These are phyloP conservation scores for Saturnispora ahearnii DNA, from an alignment of 805 yeast genomes.

Conservation along the genomic window DNA sequence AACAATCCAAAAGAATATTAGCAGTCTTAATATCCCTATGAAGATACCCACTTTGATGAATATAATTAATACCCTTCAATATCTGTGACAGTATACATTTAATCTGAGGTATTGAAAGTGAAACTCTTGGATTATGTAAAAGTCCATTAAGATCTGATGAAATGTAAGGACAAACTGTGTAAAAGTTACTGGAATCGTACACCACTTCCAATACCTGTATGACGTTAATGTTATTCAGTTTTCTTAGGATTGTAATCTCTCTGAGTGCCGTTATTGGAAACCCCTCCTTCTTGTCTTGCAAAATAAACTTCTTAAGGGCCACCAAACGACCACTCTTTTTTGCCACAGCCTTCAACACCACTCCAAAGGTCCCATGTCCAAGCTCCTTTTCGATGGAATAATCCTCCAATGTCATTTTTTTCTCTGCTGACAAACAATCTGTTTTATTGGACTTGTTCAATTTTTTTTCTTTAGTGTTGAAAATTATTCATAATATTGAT, in stretches of 20 bases:
- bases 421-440: not conserved
- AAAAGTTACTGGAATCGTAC: constrained; percentile 47
- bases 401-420: constrained; percentile 1
- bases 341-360: constrained; percentile 71
- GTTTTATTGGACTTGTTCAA: not conserved
- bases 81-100: constrained; percentile 79
- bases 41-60: constrained; percentile 52
- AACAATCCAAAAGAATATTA: constrained; percentile 71
- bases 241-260: constrained; percentile 76
- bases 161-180: constrained; percentile 90
- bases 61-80: constrained; percentile 68
- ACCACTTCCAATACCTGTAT: constrained; percentile 75
- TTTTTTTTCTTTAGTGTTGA: too few species aligned
- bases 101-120: constrained; percentile 54
- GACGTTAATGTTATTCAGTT: constrained; percentile 59
- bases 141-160: constrained; percentile 86
- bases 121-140: constrained; percentile 65
- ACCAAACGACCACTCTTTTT: constrained; percentile 50
- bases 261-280: constrained; percentile 94
- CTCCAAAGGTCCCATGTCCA: constrained; percentile 86
- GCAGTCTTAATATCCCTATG: constrained; percentile 97
- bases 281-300: constrained; percentile 68
- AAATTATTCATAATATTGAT: too few species aligned
- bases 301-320: constrained; percentile 80
- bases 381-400: constrained; percentile 26